Conservation (phyloP, 169 alveolate genomes). For the Eimeria necatrix region DNA sequence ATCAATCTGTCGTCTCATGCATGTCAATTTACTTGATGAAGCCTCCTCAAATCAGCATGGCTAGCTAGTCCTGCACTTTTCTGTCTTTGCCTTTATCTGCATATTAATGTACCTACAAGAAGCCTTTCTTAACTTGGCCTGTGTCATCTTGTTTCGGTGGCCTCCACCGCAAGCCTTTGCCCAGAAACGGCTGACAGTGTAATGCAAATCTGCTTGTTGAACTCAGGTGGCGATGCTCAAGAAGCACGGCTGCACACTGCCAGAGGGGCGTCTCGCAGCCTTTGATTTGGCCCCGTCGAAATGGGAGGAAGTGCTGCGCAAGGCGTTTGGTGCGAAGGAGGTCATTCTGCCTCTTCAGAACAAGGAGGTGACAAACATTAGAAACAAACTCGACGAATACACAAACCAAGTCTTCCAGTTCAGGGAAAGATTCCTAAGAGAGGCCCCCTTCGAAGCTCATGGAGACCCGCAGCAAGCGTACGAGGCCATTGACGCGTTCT, state of each 20-base stretch:
- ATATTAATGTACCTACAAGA: neutral
- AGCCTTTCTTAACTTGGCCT: neutral
- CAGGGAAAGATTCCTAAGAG: constrained; percentile 88
- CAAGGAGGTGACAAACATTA: constrained; percentile 91
- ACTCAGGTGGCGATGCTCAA: constrained; percentile 70
- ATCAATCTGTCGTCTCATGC: too few relatives aligned
- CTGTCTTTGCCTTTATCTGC: too few relatives aligned
- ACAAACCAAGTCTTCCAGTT: constrained; percentile 89
- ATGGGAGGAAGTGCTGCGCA: constrained; percentile 93
- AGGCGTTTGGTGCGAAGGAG: constrained; percentile 93
- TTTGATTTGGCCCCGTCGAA: constrained; percentile 92
- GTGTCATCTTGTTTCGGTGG: neutral
- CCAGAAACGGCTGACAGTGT: neutral
- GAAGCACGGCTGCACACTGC: constrained; percentile 77
- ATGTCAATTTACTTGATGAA: too few relatives aligned
- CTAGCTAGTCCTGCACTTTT: too few relatives aligned
- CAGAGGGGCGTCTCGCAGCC: constrained; percentile 91
- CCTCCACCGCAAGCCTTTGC: neutral
- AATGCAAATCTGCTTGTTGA: neutral
- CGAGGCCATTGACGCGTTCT: constrained; percentile 87
- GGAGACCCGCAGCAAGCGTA: constrained; percentile 73
- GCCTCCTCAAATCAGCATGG: too few relatives aligned
- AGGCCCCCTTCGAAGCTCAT: constrained; percentile 87
- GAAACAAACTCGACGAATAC: constrained; percentile 89
- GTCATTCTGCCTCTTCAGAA: constrained; percentile 91